Evolutionary conservation across 2,329 filamentous ascomycete species (phyloP).

Genomic region (Aspergillus pseudotamarii): DNA sequence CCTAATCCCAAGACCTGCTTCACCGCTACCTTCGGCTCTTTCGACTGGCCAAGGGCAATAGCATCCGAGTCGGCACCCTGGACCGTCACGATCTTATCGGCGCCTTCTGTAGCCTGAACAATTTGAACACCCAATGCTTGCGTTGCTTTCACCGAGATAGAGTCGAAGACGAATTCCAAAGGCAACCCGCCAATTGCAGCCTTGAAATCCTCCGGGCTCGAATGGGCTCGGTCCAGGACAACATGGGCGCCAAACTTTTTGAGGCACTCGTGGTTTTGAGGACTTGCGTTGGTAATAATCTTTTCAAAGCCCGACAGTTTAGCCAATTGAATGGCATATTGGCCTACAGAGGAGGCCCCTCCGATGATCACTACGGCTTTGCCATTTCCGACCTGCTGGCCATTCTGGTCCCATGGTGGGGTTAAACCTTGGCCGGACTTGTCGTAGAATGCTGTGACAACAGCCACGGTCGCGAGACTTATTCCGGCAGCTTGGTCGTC

Average conservation of each 20-base stretch:
- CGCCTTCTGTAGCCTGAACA: slow-evolving; percentile 18
- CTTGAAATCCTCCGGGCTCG: slow-evolving; percentile 27
- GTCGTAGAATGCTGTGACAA: slow-evolving; percentile 21
- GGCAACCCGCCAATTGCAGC: slow-evolving; percentile 28
- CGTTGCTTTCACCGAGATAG: slow-evolving; percentile 33
- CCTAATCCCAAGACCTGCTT: slow-evolving; percentile 28
- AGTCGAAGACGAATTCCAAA: slow-evolving; percentile 34
- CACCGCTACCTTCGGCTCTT: slow-evolving; percentile 17
- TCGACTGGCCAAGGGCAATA: neutral
- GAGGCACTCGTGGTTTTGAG: slow-evolving; percentile 24
- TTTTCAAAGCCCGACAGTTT: slow-evolving; percentile 37
- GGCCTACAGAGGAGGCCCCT: slow-evolving; percentile 39
- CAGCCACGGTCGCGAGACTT: slow-evolving; percentile 22
- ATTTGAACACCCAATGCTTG: slow-evolving; percentile 35
- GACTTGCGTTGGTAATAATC: slow-evolving; percentile 37
- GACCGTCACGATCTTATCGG: slow-evolving; percentile 16
- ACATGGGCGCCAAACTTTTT: slow-evolving; percentile 29
- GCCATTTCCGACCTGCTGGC: slow-evolving; percentile 23
- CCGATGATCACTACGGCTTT: slow-evolving; percentile 34
- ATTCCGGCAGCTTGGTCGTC: slow-evolving; percentile 35
- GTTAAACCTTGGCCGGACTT: slow-evolving; percentile 26
- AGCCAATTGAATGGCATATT: slow-evolving; percentile 39
- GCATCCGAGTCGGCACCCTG: neutral
- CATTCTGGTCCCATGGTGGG: slow-evolving; percentile 33
- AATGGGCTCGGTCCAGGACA: slow-evolving; percentile 27